A percentile compares a stretch with the other conserved stretches of the same genome.
Evolutionary conservation across 2,329 filamentous ascomycete species (phyloP).

Genomic region (Penicillium olsonii): DNA sequence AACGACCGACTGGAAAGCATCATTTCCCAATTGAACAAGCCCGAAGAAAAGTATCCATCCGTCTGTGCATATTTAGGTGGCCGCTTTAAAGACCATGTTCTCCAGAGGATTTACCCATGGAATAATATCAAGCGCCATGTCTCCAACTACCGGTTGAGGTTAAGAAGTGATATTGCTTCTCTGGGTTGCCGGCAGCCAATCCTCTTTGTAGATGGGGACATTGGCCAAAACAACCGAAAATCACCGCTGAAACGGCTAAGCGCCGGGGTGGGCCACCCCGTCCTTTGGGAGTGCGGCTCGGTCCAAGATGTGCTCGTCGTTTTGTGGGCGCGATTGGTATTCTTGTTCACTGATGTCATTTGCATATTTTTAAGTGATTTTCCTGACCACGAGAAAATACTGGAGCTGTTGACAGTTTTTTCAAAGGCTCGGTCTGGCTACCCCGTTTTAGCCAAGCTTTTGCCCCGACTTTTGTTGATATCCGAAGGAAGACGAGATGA

Average conservation of each 20-base stretch:
- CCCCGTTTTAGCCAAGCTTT: neutral
- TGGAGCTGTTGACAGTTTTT: conserved; percentile 10
- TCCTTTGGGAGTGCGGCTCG: conserved; percentile 2
- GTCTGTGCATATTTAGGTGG: too few species aligned
- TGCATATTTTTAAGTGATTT: conserved; percentile 23
- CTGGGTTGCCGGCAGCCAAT: neutral
- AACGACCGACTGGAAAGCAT: too few species aligned
- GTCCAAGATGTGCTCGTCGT: conserved; percentile 1
- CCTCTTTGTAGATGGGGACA: conserved; percentile 3
- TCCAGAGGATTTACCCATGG: too few species aligned
- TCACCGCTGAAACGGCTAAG: neutral
- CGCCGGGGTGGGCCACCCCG: neutral
- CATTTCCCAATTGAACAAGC: too few species aligned
- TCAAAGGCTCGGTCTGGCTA: conserved; percentile 1
- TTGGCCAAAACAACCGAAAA: neutral
- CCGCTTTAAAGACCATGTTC: too few species aligned
- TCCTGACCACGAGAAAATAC: conserved; percentile 4
- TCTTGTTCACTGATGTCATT: conserved; percentile 26
- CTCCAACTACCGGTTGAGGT: too few species aligned
- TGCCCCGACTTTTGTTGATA: too few species aligned
- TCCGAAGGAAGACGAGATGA: too few species aligned
- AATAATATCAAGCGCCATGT: neutral
- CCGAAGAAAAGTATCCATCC: too few species aligned
- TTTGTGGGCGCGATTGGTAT: conserved; percentile 18
- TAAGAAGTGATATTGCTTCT: neutral